Conservation (phyloP, 2,329 filamentous ascomycete species). For the Rhynchosporium graminicola region DNA sequence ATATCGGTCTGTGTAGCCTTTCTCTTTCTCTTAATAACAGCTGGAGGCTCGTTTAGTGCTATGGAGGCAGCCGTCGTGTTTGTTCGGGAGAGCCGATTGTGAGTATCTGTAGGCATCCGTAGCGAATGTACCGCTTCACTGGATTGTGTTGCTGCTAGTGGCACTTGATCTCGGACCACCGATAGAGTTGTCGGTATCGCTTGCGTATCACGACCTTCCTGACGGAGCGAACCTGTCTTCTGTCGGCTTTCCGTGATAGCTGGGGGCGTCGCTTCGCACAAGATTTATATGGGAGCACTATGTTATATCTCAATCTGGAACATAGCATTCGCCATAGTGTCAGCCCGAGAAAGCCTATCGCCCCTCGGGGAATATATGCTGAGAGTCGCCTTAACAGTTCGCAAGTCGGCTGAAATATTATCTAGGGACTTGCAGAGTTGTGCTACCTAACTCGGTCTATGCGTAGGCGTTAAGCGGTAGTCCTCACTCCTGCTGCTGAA, state of each 20-base stretch:
- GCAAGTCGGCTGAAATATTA: conserved; percentile 18
- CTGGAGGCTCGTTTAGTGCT: not conserved
- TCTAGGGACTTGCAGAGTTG: conserved; percentile 13
- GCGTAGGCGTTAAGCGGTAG: conserved; percentile 1
- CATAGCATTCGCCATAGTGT: conserved; percentile 6
- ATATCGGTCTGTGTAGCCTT: conserved; percentile 10
- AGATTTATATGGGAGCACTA: conserved; percentile 6
- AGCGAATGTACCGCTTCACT: conserved; percentile 12
- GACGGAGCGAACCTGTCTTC: conserved; percentile 4
- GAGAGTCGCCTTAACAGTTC: conserved; percentile 15
- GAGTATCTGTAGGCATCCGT: not conserved
- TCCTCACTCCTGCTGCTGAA: conserved; percentile 8
- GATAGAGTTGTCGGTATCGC: conserved; percentile 12
- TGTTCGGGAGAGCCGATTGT: conserved; percentile 1
- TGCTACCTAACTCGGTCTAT: conserved; percentile 7
- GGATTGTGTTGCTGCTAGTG: conserved; percentile 4
- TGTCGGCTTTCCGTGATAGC: conserved; percentile 1
- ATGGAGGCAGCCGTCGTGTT: not conserved
- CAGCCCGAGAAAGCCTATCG: not conserved
- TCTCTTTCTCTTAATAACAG: conserved; percentile 12
- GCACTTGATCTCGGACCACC: conserved; percentile 7
- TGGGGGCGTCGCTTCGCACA: not conserved
- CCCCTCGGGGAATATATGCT: conserved; percentile 1
- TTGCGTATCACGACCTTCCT: conserved; percentile 10
- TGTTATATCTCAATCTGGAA: conserved; percentile 3